Evolutionary conservation across 495 filamentous ascomycete species (phyloP).

Genomic region (Aspergillus wentii): DNA sequence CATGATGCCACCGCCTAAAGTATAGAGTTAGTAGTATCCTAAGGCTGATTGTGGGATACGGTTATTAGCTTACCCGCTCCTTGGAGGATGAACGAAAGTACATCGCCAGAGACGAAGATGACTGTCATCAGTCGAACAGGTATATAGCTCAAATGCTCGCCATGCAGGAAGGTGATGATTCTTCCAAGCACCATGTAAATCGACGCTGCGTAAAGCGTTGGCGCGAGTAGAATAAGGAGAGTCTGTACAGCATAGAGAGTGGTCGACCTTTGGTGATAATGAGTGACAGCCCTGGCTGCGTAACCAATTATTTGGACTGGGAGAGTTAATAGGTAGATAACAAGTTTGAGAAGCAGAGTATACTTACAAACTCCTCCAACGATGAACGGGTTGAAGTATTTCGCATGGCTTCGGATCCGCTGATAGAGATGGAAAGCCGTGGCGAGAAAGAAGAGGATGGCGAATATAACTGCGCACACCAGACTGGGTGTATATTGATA

Average conservation of each 20-base stretch:
- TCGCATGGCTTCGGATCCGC: no score
- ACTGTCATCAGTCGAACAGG: conserved; percentile 5
- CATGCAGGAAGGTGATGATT: conserved; percentile 32
- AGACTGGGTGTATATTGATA: no score
- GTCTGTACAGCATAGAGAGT: conserved; percentile 16
- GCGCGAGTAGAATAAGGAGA: conserved; percentile 20
- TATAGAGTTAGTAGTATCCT: not conserved
- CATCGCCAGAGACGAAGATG: conserved; percentile 18
- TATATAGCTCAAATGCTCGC: conserved; percentile 14
- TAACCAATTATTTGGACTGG: conserved; percentile 45
- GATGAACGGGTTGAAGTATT: no score
- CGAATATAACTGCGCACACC: no score
- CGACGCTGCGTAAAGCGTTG: conserved; percentile 39
- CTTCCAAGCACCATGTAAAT: conserved; percentile 51
- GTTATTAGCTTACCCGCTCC: conserved; percentile 8
- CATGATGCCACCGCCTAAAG: conserved; percentile 20
- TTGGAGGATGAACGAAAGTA: conserved; percentile 10
- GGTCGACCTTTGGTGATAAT: conserved; percentile 8
- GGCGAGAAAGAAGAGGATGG: no score
- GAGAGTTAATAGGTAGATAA: no score
- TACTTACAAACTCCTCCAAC: no score
- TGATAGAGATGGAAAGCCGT: no score
- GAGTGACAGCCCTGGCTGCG: conserved; percentile 19
- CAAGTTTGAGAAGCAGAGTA: no score
- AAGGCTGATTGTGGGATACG: not conserved